phyloP scores from a whole-genome alignment of 352 stramenopile genomes.

The Phytophthora fragariaefolia region DNA sequence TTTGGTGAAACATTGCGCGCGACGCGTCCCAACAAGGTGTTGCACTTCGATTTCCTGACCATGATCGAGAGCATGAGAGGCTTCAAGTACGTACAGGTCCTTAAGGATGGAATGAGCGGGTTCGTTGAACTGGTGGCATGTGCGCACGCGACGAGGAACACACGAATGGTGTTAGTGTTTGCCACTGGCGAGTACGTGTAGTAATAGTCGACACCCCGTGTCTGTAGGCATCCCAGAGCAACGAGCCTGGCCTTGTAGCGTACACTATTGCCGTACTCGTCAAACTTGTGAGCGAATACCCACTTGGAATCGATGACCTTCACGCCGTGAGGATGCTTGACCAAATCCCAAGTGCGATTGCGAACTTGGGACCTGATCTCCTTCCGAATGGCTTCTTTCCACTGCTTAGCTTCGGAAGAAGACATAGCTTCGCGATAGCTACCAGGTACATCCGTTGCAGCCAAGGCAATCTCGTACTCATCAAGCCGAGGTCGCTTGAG shows the following conservation, averaged over 20 bases:
- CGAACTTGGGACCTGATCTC: slow-evolving; percentile 1
- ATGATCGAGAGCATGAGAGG: too few species aligned
- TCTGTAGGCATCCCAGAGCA: slow-evolving; percentile 30
- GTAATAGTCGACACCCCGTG: slow-evolving; percentile 25
- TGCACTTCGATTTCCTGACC: too few species aligned
- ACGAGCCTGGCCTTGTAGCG: slow-evolving; percentile 38
- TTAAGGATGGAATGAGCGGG: too few species aligned
- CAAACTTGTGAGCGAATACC: slow-evolving; percentile 34
- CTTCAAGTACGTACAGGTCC: too few species aligned
- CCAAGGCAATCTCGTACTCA: slow-evolving; percentile 11
- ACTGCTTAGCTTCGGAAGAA: slow-evolving; percentile 2
- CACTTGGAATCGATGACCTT: slow-evolving; percentile 38
- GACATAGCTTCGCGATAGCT: slow-evolving; percentile 14
- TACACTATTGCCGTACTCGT: slow-evolving; percentile 23
- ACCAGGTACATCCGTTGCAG: slow-evolving; percentile 1
- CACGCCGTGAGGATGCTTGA: neutral
- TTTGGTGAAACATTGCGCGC: too few species aligned
- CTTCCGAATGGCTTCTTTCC: slow-evolving; percentile 19
- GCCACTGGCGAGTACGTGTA: slow-evolving; percentile 40
- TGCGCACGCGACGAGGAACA: too few species aligned
- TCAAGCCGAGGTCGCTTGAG: slow-evolving; percentile 10
- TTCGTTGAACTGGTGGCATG: too few species aligned
- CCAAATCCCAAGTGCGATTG: slow-evolving; percentile 26
- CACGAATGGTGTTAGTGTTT: slow-evolving; percentile 23
- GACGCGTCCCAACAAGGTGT: too few species aligned